A percentile compares a stretch with the other conserved stretches of the same genome.
Evolutionary conservation across 1,284 basidiomycete genomes (phyloP).

Genomic region (Sporisorium exsertum): DNA sequence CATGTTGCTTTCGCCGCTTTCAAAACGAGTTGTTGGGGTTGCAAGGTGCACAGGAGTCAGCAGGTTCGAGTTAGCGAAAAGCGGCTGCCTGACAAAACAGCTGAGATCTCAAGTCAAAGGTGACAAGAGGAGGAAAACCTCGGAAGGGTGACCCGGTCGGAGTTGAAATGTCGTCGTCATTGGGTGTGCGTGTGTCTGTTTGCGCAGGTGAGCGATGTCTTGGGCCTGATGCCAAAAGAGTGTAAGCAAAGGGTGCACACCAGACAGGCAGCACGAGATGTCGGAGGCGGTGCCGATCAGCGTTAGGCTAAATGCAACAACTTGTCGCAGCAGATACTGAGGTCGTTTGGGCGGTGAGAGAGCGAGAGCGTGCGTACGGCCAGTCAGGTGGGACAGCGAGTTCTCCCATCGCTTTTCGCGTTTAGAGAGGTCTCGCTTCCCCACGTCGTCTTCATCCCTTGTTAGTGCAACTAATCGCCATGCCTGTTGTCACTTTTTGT

Average conservation of each 20-base stretch:
- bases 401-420: slow-evolving; percentile 4
- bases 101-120: no score
- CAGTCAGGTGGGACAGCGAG: slow-evolving; percentile 7
- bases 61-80: no score
- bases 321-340: no score
- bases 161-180: not conserved
- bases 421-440: slow-evolving; percentile 31
- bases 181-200: no score
- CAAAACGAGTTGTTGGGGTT: no score
- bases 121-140: no score
- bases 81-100: no score
- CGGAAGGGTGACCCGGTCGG: not conserved
- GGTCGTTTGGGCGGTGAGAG: no score
- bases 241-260: not conserved
- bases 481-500: not conserved
- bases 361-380: no score
- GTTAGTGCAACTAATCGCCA: not conserved
- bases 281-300: slow-evolving; percentile 6
- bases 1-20: no score
- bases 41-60: no score
- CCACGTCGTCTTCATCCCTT: slow-evolving; percentile 9
- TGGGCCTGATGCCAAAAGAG: not conserved
- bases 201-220: no score
- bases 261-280: not conserved
- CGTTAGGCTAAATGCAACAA: not conserved